These are phyloP conservation scores for Verticillium longisporum DNA, from an alignment of 2,329 filamentous ascomycete genomes.

Conservation along the genomic window DNA sequence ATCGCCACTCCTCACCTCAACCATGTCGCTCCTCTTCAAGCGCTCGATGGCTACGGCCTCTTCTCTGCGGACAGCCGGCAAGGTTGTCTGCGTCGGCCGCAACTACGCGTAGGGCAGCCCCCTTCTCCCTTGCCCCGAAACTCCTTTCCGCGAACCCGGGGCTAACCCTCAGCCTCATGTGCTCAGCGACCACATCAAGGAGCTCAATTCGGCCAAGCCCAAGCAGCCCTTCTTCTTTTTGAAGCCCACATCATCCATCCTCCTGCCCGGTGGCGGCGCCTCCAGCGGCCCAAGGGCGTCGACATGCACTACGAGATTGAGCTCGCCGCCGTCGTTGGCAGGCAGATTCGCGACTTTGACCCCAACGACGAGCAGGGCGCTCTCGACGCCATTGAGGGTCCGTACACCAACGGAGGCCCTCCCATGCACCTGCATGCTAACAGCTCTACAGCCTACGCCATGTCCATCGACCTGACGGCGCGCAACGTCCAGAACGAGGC, in stretches of 20 bases:
- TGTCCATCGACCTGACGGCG: constrained; percentile 95
- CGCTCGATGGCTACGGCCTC: constrained; percentile 34
- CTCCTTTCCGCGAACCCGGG: not conserved
- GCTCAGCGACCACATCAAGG: constrained; percentile 79
- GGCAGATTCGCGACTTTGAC: constrained; percentile 68
- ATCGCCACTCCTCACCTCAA: constrained; percentile 11
- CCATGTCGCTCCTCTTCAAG: constrained; percentile 26
- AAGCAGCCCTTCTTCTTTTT: constrained; percentile 99
- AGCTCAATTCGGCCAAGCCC: constrained; percentile 79
- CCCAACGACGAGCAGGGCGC: constrained; percentile 69
- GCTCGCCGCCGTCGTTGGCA: constrained; percentile 82
- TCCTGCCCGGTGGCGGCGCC: constrained; percentile 70
- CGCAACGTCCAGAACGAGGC: constrained; percentile 94
- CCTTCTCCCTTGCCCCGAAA: constrained; percentile 6
- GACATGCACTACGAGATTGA: constrained; percentile 94
- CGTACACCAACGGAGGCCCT: constrained; percentile 14
- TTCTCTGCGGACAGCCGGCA: constrained; percentile 49
- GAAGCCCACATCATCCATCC: constrained; percentile 83
- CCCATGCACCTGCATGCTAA: not conserved
- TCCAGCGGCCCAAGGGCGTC: constrained; percentile 76
- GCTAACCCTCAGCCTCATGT: constrained; percentile 1
- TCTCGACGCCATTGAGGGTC: constrained; percentile 75
- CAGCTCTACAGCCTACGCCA: constrained; percentile 60
- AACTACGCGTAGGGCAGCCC: constrained; percentile 75
- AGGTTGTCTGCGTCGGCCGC: constrained; percentile 89